phyloP scores from a whole-genome alignment of 192 early-diverging fungal species.

The Backusella morwellensis region DNA sequence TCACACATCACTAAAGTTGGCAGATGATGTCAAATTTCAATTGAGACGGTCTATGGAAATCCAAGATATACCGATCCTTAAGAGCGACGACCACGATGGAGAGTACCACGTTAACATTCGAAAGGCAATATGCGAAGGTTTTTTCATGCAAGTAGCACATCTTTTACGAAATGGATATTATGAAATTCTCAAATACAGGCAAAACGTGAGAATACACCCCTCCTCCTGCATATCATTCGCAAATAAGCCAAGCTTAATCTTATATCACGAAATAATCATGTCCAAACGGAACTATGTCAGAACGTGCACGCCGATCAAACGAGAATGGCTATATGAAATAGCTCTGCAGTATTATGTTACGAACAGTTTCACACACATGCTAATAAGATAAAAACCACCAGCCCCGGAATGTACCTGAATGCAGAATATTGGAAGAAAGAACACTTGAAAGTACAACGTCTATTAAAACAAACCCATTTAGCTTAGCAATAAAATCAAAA shows the following conservation, averaged over 20 bases:
- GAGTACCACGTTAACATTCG: conserved; percentile 87
- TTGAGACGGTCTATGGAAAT: conserved; percentile 81
- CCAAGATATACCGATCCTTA: conserved; percentile 1
- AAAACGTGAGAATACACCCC: conserved; percentile 91
- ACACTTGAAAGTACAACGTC: neutral
- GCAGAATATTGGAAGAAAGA: neutral
- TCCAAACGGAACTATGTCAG: conserved; percentile 95
- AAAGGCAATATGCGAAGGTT: conserved; percentile 85
- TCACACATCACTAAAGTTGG: conserved; percentile 80
- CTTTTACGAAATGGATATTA: conserved; percentile 84
- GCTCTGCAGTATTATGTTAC: conserved; percentile 89
- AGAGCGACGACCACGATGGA: conserved; percentile 51
- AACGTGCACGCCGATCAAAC: conserved; percentile 83
- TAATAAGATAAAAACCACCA: conserved; percentile 40
- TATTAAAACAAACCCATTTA: neutral
- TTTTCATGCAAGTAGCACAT: conserved; percentile 99
- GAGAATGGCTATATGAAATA: conserved; percentile 80
- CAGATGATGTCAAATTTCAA: conserved; percentile 89
- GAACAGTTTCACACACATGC: conserved; percentile 68
- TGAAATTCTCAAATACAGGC: conserved; percentile 94
- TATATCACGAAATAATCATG: conserved; percentile 98
- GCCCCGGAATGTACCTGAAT: neutral
- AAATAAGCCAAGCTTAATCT: conserved; percentile 93
- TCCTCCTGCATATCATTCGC: conserved; percentile 62
- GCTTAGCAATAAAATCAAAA: neutral